Base-by-base conservation (phyloP, 192 early-diverging fungal species). In the Coemansia sp. region DNA sequence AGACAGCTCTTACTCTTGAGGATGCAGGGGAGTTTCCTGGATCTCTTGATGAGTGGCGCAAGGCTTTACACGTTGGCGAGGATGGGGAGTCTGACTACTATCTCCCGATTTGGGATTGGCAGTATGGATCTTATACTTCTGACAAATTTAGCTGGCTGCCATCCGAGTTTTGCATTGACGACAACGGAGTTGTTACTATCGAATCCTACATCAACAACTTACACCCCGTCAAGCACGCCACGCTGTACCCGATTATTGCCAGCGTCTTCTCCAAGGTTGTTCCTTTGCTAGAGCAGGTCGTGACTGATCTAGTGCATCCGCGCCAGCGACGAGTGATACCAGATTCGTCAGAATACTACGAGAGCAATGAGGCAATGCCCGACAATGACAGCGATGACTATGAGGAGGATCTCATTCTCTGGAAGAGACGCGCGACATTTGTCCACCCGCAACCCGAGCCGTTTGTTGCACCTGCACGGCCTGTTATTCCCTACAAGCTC, bases 221-320 rank as follows among this genome's bases (percentile, higher is more conserved):
- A 4, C 79, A 90, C 62, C 89, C 86, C 0, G 16, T 38, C 31
- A 70, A 80, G 15, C 69, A 77, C 61, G 60, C 66, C 11, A 71
- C 78, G 3, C 36, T 87, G 62, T 89, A 91, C 50, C 53, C 62
- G 0, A 65, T 75, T 15, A 67, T 92, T 9, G 69, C 68, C 36
- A 38, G 9, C 10, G 36, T 38, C 7, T 38, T 38, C 36, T 38
- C 36, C 36, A 38, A 38, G 6, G 76, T 88, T 38, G 24, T 91
- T 0, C 89, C 88, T 1, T 68, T 91, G 78, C 87, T 92, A 49
- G 88, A 91, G 64, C 43, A 78, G 2, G 73, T 85, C 1, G 44
- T 70, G 0, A 70, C 69, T 12, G 69, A 64, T 18, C 13, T 46
- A 1, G 53, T 39, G 43, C 53, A 65, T 27, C 62, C 53, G 22